A percentile compares a stretch with the other conserved stretches of the same genome.
Evolutionary conservation across 2,329 filamentous ascomycete genomes (phyloP).

Genomic region (Pseudogymnoascus verrucosus): DNA sequence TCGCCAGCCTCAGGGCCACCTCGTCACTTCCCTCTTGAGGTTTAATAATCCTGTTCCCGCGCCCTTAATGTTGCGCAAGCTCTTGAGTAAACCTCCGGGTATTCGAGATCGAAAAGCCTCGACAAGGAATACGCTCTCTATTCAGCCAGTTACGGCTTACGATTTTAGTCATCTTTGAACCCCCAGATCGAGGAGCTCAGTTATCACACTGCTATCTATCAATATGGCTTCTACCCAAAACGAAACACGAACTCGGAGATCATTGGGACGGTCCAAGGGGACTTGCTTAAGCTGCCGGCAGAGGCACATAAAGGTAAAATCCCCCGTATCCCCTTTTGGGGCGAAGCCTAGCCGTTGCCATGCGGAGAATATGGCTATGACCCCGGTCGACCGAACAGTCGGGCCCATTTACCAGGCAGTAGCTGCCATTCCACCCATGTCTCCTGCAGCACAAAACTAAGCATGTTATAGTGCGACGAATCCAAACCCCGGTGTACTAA

Average conservation of each 20-base stretch:
- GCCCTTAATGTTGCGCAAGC: neutral
- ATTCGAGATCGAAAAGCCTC: neutral
- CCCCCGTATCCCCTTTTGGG: neutral
- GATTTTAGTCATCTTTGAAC: neutral
- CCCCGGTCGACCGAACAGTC: neutral
- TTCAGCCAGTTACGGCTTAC: neutral
- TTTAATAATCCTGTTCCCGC: neutral
- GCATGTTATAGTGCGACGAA: constrained; percentile 2
- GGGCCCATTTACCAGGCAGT: neutral
- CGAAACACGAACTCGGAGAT: neutral
- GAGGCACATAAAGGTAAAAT: constrained; percentile 5
- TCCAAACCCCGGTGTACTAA: neutral
- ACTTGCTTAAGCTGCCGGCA: neutral
- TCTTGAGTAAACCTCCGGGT: neutral
- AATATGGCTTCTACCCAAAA: neutral
- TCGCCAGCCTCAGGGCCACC: neutral
- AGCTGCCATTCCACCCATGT: neutral
- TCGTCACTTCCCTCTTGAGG: constrained; percentile 7
- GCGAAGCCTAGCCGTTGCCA: neutral
- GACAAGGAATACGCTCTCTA: neutral
- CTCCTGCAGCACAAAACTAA: neutral
- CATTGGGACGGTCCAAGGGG: neutral
- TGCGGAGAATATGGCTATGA: neutral
- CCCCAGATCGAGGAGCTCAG: neutral
- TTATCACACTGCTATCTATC: neutral